These are phyloP conservation scores for Trichoderma lentiforme DNA, from an alignment of 2,329 filamentous ascomycete species.

Conservation along the genomic window DNA sequence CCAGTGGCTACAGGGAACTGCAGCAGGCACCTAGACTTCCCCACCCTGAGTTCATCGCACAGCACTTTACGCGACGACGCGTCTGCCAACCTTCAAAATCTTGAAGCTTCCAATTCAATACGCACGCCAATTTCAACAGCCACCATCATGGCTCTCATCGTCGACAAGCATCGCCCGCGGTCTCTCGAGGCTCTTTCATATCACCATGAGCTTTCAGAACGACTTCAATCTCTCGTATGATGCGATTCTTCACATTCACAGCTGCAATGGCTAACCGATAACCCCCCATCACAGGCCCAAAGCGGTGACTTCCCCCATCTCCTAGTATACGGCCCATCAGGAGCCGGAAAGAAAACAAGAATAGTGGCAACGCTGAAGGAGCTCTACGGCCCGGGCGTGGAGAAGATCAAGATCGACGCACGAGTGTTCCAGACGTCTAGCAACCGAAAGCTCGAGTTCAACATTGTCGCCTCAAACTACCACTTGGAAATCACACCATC, in stretches of 20 bases:
- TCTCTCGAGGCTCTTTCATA: slow-evolving; percentile 79
- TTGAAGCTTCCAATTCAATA: not conserved
- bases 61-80: slow-evolving; percentile 41
- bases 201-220: slow-evolving; percentile 81
- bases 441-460: slow-evolving; percentile 98
- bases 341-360: slow-evolving; percentile 95
- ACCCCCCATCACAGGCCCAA: slow-evolving; percentile 64
- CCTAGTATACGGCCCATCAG: slow-evolving; percentile 93
- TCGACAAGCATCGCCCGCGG: slow-evolving; percentile 69
- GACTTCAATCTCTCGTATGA: slow-evolving; percentile 78
- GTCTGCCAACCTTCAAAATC: slow-evolving; percentile 23
- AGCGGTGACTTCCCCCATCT: slow-evolving; percentile 97
- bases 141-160: slow-evolving; percentile 60
- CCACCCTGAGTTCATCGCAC: slow-evolving; percentile 9
- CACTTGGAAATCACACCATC: slow-evolving; percentile 98
- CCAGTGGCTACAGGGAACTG: not conserved
- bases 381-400: slow-evolving; percentile 92
- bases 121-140: slow-evolving; percentile 9
- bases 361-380: slow-evolving; percentile 95
- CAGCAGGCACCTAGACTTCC: not conserved
- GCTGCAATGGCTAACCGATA: not conserved
- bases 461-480: slow-evolving; percentile 95
- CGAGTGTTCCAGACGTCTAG: slow-evolving; percentile 92
- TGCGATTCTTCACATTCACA: not conserved
- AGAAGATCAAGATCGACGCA: slow-evolving; percentile 99